These are phyloP conservation scores for Exophiala phaeomuriformis DNA, from an alignment of 2,329 filamentous ascomycete species.

Conservation along the genomic window DNA sequence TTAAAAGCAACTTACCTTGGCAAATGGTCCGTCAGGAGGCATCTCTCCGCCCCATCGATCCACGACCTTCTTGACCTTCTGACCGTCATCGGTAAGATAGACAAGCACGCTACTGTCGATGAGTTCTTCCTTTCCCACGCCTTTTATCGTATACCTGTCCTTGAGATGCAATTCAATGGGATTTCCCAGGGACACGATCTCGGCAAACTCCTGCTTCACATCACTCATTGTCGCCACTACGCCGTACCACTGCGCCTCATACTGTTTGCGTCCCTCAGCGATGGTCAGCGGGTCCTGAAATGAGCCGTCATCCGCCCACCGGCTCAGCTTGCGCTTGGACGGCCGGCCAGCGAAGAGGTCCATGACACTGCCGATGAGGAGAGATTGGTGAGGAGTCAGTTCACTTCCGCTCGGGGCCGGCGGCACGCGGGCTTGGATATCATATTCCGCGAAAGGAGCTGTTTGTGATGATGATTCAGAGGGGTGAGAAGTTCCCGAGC, in stretches of 20 bases:
- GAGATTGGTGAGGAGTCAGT: slow-evolving; percentile 49
- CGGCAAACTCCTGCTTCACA: slow-evolving; percentile 50
- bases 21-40: slow-evolving; percentile 42
- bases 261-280: slow-evolving; percentile 50
- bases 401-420: slow-evolving; percentile 36
- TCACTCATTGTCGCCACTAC: slow-evolving; percentile 52
- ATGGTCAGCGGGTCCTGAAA: slow-evolving; percentile 55
- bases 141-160: slow-evolving; percentile 47
- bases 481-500: slow-evolving; percentile 1
- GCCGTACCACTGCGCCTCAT: slow-evolving; percentile 52
- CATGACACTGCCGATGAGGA: slow-evolving; percentile 52
- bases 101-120: slow-evolving; percentile 46
- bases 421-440: slow-evolving; percentile 27
- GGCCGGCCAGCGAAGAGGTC: slow-evolving; percentile 50
- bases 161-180: slow-evolving; percentile 52
- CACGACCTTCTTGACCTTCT: slow-evolving; percentile 47
- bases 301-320: slow-evolving; percentile 53
- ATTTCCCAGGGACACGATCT: slow-evolving; percentile 50
- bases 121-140: slow-evolving; percentile 45
- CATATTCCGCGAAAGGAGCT: not conserved
- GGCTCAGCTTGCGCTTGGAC: slow-evolving; percentile 16
- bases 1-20: slow-evolving; percentile 44
- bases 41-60: slow-evolving; percentile 51
- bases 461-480: not conserved
- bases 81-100: slow-evolving; percentile 35